Conservation (phyloP, 192 early-diverging fungal genomes). For the Diversispora eburnea region DNA sequence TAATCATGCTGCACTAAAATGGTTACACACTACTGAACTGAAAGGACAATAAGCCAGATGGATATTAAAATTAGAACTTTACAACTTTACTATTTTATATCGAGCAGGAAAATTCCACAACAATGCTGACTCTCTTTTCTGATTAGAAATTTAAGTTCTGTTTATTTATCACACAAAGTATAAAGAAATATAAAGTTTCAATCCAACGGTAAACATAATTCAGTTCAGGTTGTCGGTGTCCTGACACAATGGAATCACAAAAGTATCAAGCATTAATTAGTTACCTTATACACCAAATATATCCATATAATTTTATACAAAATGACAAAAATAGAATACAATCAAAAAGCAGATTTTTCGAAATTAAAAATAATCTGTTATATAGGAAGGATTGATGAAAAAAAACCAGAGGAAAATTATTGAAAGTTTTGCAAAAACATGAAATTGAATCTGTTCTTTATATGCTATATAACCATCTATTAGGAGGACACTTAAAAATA, state of each 20-base stretch:
- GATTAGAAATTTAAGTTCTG: too few relatives aligned
- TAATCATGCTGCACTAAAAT: conserved; percentile 33
- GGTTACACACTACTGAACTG: background rate
- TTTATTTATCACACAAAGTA: too few relatives aligned
- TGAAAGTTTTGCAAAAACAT: background rate
- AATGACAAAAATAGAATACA: background rate
- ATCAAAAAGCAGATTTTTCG: background rate
- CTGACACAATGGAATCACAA: background rate
- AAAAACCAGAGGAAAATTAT: background rate
- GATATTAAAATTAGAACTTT: background rate
- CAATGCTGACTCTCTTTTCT: background rate
- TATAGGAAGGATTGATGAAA: background rate
- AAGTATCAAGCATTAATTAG: background rate
- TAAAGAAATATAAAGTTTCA: too few relatives aligned
- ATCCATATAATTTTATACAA: background rate
- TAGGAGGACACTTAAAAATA: background rate
- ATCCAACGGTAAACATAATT: too few relatives aligned
- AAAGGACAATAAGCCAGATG: background rate
- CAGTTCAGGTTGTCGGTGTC: too few relatives aligned
- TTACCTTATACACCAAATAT: background rate
- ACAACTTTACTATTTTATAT: background rate
- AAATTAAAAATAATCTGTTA: background rate
- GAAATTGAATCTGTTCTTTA: background rate
- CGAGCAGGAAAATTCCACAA: background rate
- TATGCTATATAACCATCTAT: background rate